Conservation (phyloP, 257 asterid species). For the Solanum sitiens region DNA sequence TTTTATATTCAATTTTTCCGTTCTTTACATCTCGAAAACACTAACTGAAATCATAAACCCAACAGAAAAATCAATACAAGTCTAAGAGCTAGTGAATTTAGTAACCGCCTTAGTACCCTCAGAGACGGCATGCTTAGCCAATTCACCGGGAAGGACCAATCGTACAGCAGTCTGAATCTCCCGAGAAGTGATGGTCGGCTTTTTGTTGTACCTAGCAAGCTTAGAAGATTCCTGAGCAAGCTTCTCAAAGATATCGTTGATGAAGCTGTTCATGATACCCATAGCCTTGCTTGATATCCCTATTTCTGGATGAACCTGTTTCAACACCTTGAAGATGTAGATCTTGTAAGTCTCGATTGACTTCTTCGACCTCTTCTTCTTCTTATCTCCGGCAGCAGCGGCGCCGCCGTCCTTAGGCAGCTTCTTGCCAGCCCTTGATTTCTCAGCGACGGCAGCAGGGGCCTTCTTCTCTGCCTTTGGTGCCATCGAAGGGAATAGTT, state of each 20-base stretch:
- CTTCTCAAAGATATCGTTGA: too few species aligned
- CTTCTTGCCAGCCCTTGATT: background rate
- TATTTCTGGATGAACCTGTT: conserved; percentile 1
- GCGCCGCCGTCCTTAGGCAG: background rate
- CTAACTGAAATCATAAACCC: background rate
- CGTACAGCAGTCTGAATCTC: background rate
- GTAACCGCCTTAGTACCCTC: conserved; percentile 4
- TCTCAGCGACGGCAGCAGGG: background rate
- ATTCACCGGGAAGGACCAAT: background rate
- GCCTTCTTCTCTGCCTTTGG: background rate
- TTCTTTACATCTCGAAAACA: background rate
- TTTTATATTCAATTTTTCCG: background rate
- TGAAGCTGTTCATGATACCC: too few species aligned
- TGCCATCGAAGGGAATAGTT: background rate
- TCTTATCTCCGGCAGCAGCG: background rate
- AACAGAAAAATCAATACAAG: background rate
- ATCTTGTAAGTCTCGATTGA: background rate
- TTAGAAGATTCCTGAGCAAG: background rate
- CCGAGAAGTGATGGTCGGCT: background rate
- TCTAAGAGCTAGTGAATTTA: conserved; percentile 2
- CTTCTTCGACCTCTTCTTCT: conserved; percentile 8
- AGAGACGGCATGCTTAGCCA: background rate
- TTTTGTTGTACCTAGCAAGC: conserved; percentile 1
- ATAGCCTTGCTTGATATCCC: background rate
- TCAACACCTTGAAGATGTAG: conserved; percentile 9